Base-by-base conservation (phyloP, 2,329 filamentous ascomycete genomes). In the Apiospora phragmitis region DNA sequence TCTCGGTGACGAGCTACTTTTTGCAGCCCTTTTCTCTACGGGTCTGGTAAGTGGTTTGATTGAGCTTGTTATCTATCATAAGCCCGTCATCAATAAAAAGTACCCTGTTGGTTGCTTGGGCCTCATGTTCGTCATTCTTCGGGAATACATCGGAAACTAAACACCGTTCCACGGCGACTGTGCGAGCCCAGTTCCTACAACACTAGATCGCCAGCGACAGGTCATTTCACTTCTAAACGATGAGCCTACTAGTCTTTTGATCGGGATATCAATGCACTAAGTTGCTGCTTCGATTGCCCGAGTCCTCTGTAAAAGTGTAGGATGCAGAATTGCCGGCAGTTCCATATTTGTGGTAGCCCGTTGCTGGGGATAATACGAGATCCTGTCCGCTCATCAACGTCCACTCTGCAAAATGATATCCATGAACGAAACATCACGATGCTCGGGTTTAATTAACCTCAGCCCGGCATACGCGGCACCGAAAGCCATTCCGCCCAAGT, bases 401-500 rank as follows among this genome's bases (percentile, higher is more conserved):
- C 3, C 24, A 51, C 4, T 29, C 4, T 26, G 24, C 24, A 41
- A 41, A 41, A 47, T 24, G 45, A 8, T n/a, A 47, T 47, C 9
- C 45, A n/a, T 24, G 21, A n/a, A 47, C 18, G 18, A 47, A n/a
- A 5, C 18, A 8, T n/a, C 18, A 8, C 45, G 45, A 47, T 47
- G 45, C 21, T 4, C 21, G 43, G 21, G 43, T 9, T 6, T 14
- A 32, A 55, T 8, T 24, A 51, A 24, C 47, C n/a, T 29, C 49
- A 51, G 24, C 24, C 49, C 49, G 24, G 49, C 49, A 18, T 51
- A 51, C 24, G 12, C 49, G 24, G 12, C 49, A 11, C 70, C 70
- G 35, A 70, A 71, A 18, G 35, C 29, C 24, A 66, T 41, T n/a
- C 68, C 69, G 24, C 70, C 69, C 35, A 71, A 29, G 42, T 71